Evolutionary conservation across 768 basidiomycete species (phyloP).

Genomic region (Lanmaoa pseudosensibilis): DNA sequence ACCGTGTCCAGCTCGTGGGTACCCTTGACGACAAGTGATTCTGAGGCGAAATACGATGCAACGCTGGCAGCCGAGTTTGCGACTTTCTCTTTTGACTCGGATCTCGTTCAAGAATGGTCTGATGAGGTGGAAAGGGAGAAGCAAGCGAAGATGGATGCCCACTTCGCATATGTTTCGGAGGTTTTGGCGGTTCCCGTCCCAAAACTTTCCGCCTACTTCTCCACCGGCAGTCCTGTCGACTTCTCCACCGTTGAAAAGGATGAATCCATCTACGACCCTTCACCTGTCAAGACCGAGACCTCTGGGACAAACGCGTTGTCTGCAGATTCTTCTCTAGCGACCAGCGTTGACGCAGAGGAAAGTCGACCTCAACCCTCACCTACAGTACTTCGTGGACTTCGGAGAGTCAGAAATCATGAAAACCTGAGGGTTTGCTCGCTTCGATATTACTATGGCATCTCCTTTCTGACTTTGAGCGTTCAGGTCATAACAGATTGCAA

Average conservation of each 20-base stretch:
- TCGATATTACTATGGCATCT: not conserved
- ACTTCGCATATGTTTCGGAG: slow-evolving; percentile 13
- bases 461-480: not conserved
- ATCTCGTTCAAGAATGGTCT: slow-evolving; percentile 15
- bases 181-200: slow-evolving; percentile 13
- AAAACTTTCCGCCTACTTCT: slow-evolving; percentile 3
- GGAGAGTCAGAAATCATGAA: slow-evolving; percentile 1
- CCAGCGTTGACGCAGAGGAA: slow-evolving; percentile 3
- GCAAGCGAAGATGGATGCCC: slow-evolving; percentile 11
- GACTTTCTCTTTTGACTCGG: slow-evolving; percentile 8
- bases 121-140: slow-evolving; percentile 13
- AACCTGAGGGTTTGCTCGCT: slow-evolving; percentile 5
- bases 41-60: slow-evolving; percentile 9
- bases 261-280: not conserved
- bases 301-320: slow-evolving; percentile 4
- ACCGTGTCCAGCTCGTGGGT: not conserved
- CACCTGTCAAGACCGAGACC: slow-evolving; percentile 1
- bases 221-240: not conserved
- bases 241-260: not conserved
- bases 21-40: not conserved
- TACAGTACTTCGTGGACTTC: not conserved
- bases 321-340: slow-evolving; percentile 9
- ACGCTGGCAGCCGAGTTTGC: slow-evolving; percentile 11
- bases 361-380: not conserved
- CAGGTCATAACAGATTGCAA: not conserved